Percentiles rank a stretch among this genome's conserved stretches.
Evolutionary conservation across 768 basidiomycete species (phyloP).

Genomic region (Cyclocybe aegerita): DNA sequence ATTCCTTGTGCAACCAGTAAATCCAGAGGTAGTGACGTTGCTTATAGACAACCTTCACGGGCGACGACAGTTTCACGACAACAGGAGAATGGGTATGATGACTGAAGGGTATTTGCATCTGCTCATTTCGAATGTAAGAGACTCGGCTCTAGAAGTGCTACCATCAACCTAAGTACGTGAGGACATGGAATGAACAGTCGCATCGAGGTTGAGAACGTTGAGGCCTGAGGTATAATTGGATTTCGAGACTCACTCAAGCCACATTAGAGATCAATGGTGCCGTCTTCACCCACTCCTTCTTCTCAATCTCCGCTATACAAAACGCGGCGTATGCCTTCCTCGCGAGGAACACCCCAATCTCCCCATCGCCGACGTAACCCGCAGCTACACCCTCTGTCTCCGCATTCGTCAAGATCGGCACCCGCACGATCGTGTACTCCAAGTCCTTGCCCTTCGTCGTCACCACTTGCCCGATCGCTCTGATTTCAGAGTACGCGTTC

Average conservation of each 20-base stretch:
- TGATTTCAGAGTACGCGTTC: conserved; percentile 67
- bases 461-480: conserved; percentile 59
- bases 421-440: conserved; percentile 71
- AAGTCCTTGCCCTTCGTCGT: conserved; percentile 46
- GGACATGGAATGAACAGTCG: no score
- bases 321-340: conserved; percentile 63
- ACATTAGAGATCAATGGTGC: conserved; percentile 39
- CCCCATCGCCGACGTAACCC: conserved; percentile 70
- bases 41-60: no score
- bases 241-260: conserved; percentile 2
- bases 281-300: conserved; percentile 58
- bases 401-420: conserved; percentile 59
- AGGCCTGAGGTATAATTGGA: no score
- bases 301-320: conserved; percentile 54
- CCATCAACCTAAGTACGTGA: no score
- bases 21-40: no score
- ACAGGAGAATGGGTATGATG: no score
- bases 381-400: conserved; percentile 45
- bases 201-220: no score
- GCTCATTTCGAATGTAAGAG: no score
- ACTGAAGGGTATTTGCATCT: no score
- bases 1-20: no score
- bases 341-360: conserved; percentile 47
- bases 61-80: no score
- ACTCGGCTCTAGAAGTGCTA: no score